Percentiles rank a stretch among this genome's conserved stretches.
phyloP scores from a whole-genome alignment of 192 early-diverging fungal genomes.

The Entrophospora sp. region DNA sequence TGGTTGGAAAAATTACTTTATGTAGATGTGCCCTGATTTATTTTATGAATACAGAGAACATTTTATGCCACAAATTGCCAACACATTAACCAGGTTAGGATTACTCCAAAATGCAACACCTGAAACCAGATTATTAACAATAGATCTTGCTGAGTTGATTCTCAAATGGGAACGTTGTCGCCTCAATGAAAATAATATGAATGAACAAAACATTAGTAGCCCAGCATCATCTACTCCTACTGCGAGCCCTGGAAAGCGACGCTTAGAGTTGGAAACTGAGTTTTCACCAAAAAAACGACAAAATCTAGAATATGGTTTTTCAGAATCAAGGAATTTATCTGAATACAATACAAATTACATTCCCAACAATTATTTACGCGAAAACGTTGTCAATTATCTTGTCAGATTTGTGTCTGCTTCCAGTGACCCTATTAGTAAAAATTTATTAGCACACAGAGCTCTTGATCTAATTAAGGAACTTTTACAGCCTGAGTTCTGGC shows the following conservation, averaged over 20 bases:
- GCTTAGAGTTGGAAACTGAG: slow-evolving; percentile 1
- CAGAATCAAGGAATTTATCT: neutral
- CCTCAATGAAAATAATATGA: slow-evolving; percentile 32
- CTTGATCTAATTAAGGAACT: slow-evolving; percentile 55
- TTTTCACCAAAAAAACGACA: slow-evolving; percentile 13
- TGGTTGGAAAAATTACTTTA: slow-evolving; percentile 16
- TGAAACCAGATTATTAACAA: slow-evolving; percentile 62
- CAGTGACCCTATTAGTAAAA: slow-evolving; percentile 38
- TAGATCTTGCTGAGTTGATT: slow-evolving; percentile 87
- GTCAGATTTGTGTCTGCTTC: slow-evolving; percentile 57
- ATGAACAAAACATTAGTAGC: slow-evolving; percentile 7
- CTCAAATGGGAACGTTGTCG: slow-evolving; percentile 80
- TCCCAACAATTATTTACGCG: slow-evolving; percentile 41
- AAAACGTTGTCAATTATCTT: slow-evolving; percentile 50
- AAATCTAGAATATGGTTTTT: slow-evolving; percentile 1
- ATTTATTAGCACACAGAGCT: slow-evolving; percentile 46
- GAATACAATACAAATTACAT: slow-evolving; percentile 29
- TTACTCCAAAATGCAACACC: slow-evolving; percentile 59
- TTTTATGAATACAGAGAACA: slow-evolving; percentile 55
- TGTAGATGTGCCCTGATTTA: slow-evolving; percentile 21
- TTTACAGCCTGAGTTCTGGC: slow-evolving; percentile 58
- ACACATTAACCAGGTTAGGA: slow-evolving; percentile 78
- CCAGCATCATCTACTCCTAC: slow-evolving; percentile 20
- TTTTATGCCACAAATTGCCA: slow-evolving; percentile 85
- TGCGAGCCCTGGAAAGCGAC: slow-evolving; percentile 11